These are phyloP conservation scores for Aspergillus steynii DNA, from an alignment of 495 filamentous ascomycete species.

Conservation along the genomic window DNA sequence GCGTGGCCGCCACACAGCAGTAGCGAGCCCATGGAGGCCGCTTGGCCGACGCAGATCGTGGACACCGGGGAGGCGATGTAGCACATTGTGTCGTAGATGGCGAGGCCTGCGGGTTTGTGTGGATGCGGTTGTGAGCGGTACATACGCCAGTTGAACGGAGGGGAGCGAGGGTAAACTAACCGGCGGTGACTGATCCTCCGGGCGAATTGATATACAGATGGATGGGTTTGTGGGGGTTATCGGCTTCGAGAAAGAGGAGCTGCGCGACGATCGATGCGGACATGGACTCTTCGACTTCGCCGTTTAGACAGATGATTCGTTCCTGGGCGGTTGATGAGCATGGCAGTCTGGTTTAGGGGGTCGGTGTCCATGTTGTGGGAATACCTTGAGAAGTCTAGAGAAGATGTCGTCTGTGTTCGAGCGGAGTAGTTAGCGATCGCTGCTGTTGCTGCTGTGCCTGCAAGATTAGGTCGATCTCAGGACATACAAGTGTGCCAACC, in stretches of 20 bases:
- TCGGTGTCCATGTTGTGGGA: background rate
- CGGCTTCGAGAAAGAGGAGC: slow-evolving; percentile 96
- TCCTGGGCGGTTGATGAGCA: slow-evolving; percentile 51
- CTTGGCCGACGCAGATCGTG: slow-evolving; percentile 93
- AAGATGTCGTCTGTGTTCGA: slow-evolving; percentile 71
- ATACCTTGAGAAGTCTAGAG: slow-evolving; percentile 73
- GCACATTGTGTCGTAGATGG: slow-evolving; percentile 98
- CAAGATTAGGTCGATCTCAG: slow-evolving; percentile 2
- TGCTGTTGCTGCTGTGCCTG: slow-evolving; percentile 8
- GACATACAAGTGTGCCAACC: slow-evolving; percentile 86
- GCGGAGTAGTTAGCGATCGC: slow-evolving; percentile 20
- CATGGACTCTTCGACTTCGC: slow-evolving; percentile 81
- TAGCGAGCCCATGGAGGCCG: slow-evolving; percentile 91
- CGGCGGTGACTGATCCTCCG: slow-evolving; percentile 91
- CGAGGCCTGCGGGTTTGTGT: slow-evolving; percentile 57
- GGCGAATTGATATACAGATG: slow-evolving; percentile 98
- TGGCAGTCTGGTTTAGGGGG: background rate
- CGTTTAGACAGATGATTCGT: slow-evolving; percentile 94
- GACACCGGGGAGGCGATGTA: slow-evolving; percentile 91
- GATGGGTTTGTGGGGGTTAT: slow-evolving; percentile 89
- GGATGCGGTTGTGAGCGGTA: slow-evolving; percentile 7
- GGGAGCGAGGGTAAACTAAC: slow-evolving; percentile 25
- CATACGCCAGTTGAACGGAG: background rate
- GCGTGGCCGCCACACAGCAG: slow-evolving; percentile 82
- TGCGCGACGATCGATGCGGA: slow-evolving; percentile 93